Percentiles rank a stretch among this genome's conserved stretches.
Evolutionary conservation across 306 rosid genomes (phyloP).

Genomic region (Trifolium repens): DNA sequence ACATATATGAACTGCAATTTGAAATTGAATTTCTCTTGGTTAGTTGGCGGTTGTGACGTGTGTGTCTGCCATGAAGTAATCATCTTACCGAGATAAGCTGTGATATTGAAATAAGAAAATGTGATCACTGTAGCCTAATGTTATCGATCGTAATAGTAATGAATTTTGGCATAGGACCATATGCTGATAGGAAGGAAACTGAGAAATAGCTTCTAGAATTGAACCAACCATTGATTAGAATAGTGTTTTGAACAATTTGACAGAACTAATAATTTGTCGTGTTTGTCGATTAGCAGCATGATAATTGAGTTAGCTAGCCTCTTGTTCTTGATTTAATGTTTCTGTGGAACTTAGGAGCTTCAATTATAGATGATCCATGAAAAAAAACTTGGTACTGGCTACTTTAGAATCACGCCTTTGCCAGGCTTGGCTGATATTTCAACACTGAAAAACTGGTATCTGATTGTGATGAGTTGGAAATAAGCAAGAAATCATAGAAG

Average conservation of each 20-base stretch:
- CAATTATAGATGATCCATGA: neutral
- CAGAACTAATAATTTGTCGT: slow-evolving; percentile 25
- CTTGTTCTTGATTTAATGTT: slow-evolving; percentile 20
- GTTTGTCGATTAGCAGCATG: slow-evolving; percentile 20
- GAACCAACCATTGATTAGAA: slow-evolving; percentile 6
- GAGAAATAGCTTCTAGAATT: slow-evolving; percentile 32
- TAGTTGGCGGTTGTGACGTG: neutral
- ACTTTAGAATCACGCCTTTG: slow-evolving; percentile 11
- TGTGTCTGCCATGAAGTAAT: slow-evolving; percentile 27
- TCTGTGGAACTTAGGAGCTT: slow-evolving; percentile 15
- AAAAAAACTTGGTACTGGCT: slow-evolving; percentile 3
- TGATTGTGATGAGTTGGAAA: slow-evolving; percentile 19
- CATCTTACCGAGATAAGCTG: neutral
- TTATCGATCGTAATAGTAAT: neutral
- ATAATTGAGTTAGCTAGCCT: slow-evolving; percentile 25
- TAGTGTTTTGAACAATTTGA: slow-evolving; percentile 16
- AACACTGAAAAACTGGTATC: neutral
- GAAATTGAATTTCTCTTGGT: slow-evolving; percentile 32
- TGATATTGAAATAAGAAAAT: neutral
- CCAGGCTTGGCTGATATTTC: neutral
- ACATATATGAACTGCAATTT: slow-evolving; percentile 16
- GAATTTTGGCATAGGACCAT: slow-evolving; percentile 13
- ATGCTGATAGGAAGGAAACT: slow-evolving; percentile 7
- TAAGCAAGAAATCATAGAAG: slow-evolving; percentile 7
- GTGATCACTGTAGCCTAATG: slow-evolving; percentile 3